Evolutionary conservation across 2,329 filamentous ascomycete species (phyloP), one percentile per base, ranked within the genome.

Genomic region (Pseudopyrenochaeta lycopersici): DNA sequence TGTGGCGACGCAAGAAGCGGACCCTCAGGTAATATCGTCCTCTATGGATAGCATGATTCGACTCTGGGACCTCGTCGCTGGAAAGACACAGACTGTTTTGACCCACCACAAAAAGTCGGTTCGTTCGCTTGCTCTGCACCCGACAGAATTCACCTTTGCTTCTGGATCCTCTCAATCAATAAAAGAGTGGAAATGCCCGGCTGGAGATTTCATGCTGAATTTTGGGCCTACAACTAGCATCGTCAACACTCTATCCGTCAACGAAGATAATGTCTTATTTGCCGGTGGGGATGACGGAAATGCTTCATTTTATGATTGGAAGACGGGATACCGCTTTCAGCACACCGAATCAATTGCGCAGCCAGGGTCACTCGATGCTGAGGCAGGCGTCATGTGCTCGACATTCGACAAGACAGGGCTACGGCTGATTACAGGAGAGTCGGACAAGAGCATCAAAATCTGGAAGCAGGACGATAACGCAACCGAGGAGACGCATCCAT

Each of bases 31-130:
- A 70, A 96, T 99, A 67, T 92, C 90, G 2, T 88, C 88, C n/a
- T 97, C 93, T 5, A 86, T 99, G 55, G 95, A 99, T 77, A 89
- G 57, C 23, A 70, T 65, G 9, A 70, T 72, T 20, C 58, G 69
- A 14, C 81, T 99, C 58, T 99, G 95, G 92, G 95, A 99, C 77
- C 84, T 99, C 4, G 94, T 94, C 0, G 95, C 96, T 0, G 94
- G 93, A 64, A 99, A 99, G 81, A 90, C 92, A 0, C 96, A 97
- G 89, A 91, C 92, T 14, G 92, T 97, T 2, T 82, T 99, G 41
- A 99, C 95, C 1, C 96, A 99, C 75, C 95, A 99, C 85, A 99
- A 99, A 76, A 98, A 98, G 80, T 93, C 94, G 51, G 93, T 99
- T 10, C 87, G 95, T 45, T 88, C 90, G 2, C 83, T 99, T 11